These are phyloP conservation scores for Ogataea neopini DNA, from an alignment of 805 yeast genomes.

Conservation along the genomic window DNA sequence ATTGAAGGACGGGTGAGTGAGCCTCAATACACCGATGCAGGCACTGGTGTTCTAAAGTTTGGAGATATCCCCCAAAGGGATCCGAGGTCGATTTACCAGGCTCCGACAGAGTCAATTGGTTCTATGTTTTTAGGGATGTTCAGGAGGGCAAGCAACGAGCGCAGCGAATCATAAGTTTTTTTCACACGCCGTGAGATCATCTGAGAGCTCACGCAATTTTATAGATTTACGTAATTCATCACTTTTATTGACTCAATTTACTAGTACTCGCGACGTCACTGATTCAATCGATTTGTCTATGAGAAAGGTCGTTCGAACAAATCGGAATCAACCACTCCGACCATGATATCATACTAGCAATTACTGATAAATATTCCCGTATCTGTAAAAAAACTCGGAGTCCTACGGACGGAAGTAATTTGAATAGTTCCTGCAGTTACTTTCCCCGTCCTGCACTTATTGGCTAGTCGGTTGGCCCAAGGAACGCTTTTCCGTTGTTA, in stretches of 20 bases:
- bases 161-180: too few relatives aligned
- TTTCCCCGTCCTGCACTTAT: conserved; percentile 2
- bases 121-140: conserved; percentile 30
- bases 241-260: too few relatives aligned
- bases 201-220: too few relatives aligned
- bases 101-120: conserved; percentile 33
- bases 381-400: neutral
- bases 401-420: neutral
- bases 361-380: too few relatives aligned
- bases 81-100: conserved; percentile 26
- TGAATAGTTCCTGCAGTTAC: neutral
- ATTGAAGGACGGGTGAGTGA: conserved; percentile 12
- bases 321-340: neutral
- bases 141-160: conserved; percentile 4
- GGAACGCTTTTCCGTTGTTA: neutral
- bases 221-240: too few relatives aligned
- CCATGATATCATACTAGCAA: too few relatives aligned
- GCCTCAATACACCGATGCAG: neutral
- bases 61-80: conserved; percentile 25
- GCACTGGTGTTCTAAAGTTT: conserved; percentile 10
- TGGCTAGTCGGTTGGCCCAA: conserved; percentile 2
- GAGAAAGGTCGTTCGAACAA: too few relatives aligned
- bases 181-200: too few relatives aligned
- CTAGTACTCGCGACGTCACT: too few relatives aligned
- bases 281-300: too few relatives aligned